Percentiles rank a stretch among this genome's conserved stretches.
Conservation (phyloP, 345 rosid genomes). For the Boechera stricta region DNA sequence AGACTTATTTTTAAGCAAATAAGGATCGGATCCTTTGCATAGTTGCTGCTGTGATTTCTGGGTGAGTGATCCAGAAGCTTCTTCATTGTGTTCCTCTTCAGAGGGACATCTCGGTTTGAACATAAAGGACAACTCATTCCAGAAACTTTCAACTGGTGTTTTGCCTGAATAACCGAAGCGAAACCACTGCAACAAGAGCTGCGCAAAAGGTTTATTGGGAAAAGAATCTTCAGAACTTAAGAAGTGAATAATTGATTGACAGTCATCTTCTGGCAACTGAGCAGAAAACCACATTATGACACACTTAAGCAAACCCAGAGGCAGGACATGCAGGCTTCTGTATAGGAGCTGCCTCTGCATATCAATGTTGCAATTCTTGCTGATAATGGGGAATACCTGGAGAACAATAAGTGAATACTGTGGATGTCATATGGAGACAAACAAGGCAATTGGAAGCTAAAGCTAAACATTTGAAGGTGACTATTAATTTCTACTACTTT, state of each 20-base stretch:
- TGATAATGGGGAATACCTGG: constrained; percentile 63
- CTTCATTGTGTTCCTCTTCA: constrained; percentile 46
- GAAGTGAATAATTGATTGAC: constrained; percentile 52
- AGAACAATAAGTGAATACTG: constrained; percentile 14
- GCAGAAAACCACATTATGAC: constrained; percentile 72
- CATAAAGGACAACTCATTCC: constrained; percentile 55
- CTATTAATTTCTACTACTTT: not conserved
- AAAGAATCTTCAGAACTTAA: constrained; percentile 45
- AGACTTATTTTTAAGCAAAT: constrained; percentile 36
- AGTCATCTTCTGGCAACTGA: constrained; percentile 60
- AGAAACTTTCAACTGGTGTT: constrained; percentile 55
- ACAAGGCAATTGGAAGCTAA: not conserved
- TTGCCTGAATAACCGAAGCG: constrained; percentile 62
- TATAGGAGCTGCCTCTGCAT: constrained; percentile 62
- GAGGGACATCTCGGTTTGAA: constrained; percentile 50
- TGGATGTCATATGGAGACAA: constrained; percentile 2
- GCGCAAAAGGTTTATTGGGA: constrained; percentile 51
- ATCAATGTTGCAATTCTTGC: constrained; percentile 54
- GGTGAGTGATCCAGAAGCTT: constrained; percentile 44
- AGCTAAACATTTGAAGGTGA: not conserved
- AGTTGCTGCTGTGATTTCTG: constrained; percentile 30
- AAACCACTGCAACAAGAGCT: constrained; percentile 71
- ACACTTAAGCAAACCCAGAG: constrained; percentile 75
- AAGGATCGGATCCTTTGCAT: constrained; percentile 12
- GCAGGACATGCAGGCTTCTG: constrained; percentile 63